phyloP scores from a whole-genome alignment of 495 filamentous ascomycete species.

The Trichoderma asperelloides region DNA sequence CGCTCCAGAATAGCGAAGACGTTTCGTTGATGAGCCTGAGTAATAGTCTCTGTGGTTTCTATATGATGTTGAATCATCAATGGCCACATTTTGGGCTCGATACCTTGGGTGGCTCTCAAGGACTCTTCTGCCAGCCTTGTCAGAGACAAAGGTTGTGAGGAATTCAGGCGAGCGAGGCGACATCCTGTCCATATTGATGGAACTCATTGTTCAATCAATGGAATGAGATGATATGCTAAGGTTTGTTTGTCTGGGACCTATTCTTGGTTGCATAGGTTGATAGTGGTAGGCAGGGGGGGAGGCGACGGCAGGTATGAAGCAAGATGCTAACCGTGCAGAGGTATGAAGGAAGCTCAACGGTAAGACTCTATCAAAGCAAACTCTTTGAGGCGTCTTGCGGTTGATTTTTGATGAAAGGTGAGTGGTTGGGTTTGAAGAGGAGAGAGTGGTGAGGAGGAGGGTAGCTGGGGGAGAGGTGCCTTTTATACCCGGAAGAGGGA shows the following conservation, averaged over 20 bases:
- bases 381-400: neutral
- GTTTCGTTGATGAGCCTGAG: neutral
- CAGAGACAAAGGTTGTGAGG: neutral
- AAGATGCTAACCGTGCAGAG: neutral
- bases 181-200: neutral
- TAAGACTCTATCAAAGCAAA: neutral
- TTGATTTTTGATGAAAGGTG: neutral
- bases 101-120: neutral
- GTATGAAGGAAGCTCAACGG: neutral
- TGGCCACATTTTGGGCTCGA: neutral
- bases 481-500: conserved; percentile 4
- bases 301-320: neutral
- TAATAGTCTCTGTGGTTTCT: neutral
- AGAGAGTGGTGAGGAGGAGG: neutral
- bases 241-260: neutral
- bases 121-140: neutral
- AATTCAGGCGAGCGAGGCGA: neutral
- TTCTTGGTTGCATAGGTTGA: neutral
- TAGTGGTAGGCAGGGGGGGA: neutral
- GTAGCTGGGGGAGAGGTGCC: neutral
- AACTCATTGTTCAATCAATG: neutral
- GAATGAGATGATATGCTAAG: neutral
- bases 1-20: neutral
- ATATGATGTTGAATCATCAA: neutral
- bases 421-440: neutral